Conservation (phyloP, 2,329 filamentous ascomycete species). For the Huntiella abstrusa region DNA sequence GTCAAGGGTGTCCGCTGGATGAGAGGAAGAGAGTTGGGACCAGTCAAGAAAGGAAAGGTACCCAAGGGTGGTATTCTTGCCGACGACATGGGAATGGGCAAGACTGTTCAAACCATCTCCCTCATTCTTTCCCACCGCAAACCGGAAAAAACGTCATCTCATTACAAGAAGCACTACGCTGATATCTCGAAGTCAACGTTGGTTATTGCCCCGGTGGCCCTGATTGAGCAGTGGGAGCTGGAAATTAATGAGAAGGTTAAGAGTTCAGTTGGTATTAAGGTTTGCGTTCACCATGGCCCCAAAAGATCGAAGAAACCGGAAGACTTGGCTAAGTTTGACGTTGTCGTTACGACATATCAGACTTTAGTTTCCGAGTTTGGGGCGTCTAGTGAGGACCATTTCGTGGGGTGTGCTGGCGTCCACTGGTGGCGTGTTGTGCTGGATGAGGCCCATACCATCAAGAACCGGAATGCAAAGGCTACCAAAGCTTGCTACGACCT, state of each 20-base stretch:
- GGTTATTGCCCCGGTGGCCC: slow-evolving; percentile 77
- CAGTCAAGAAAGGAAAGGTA: slow-evolving; percentile 59
- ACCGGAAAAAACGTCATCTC: slow-evolving; percentile 24
- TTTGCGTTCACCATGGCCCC: slow-evolving; percentile 81
- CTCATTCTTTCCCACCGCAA: slow-evolving; percentile 70
- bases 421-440: slow-evolving; percentile 92
- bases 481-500: slow-evolving; percentile 83
- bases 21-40: slow-evolving; percentile 75
- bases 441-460: slow-evolving; percentile 95
- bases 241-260: slow-evolving; percentile 75
- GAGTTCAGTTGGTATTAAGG: slow-evolving; percentile 49
- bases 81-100: slow-evolving; percentile 93
- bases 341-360: slow-evolving; percentile 94
- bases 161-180: slow-evolving; percentile 48
- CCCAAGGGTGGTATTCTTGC: slow-evolving; percentile 89
- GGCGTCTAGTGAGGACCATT: slow-evolving; percentile 38
- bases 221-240: slow-evolving; percentile 93
- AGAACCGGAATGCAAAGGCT: slow-evolving; percentile 90
- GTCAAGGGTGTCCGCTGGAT: slow-evolving; percentile 91
- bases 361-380: slow-evolving; percentile 83
- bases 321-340: slow-evolving; percentile 69
- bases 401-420: slow-evolving; percentile 60
- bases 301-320: slow-evolving; percentile 61
- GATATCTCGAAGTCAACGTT: slow-evolving; percentile 62
- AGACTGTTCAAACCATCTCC: slow-evolving; percentile 85